Percentiles rank a stretch among this genome's conserved stretches.
Evolutionary conservation across 2,329 filamentous ascomycete genomes (phyloP).

Genomic region (Stagonosporopsis chrysanthemi): DNA sequence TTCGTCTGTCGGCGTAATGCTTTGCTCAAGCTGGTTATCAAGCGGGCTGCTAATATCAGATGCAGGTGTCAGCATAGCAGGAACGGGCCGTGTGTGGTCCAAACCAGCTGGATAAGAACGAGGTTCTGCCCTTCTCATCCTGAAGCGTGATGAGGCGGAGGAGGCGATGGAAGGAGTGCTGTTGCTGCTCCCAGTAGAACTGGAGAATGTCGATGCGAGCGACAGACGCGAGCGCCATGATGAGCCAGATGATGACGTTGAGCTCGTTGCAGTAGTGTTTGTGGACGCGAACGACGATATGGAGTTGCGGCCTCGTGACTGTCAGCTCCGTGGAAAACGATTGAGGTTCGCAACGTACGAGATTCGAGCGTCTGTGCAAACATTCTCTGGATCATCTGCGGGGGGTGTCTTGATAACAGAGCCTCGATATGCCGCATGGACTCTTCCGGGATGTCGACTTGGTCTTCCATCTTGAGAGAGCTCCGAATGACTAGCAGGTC

Average conservation of each 20-base stretch:
- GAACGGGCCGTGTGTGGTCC: slow-evolving; percentile 44
- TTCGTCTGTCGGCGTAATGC: slow-evolving; percentile 44
- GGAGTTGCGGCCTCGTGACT: slow-evolving; percentile 42
- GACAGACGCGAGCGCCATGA: slow-evolving; percentile 47
- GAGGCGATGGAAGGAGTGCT: slow-evolving; percentile 41
- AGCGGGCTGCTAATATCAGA: slow-evolving; percentile 45
- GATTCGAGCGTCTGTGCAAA: slow-evolving; percentile 48
- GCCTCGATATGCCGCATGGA: slow-evolving; percentile 50
- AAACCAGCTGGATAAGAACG: slow-evolving; percentile 46
- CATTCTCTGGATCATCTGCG: slow-evolving; percentile 48
- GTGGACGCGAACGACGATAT: slow-evolving; percentile 45
- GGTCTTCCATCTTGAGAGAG: slow-evolving; percentile 43
- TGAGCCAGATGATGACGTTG: slow-evolving; percentile 41
- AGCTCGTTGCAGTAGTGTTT: slow-evolving; percentile 38
- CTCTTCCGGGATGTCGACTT: slow-evolving; percentile 46
- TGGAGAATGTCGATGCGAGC: slow-evolving; percentile 44
- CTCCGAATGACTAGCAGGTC: slow-evolving; percentile 22
- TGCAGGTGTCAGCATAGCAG: slow-evolving; percentile 39
- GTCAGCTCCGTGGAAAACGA: slow-evolving; percentile 27
- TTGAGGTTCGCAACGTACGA: slow-evolving; percentile 32
- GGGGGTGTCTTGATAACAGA: slow-evolving; percentile 44
- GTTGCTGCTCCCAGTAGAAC: slow-evolving; percentile 39
- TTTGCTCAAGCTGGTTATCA: slow-evolving; percentile 39
- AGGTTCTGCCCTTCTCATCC: slow-evolving; percentile 40
- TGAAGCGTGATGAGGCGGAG: slow-evolving; percentile 42